A percentile compares a stretch with the other conserved stretches of the same genome.
Conservation (phyloP, 2,329 filamentous ascomycete genomes). For the Zymoseptoria crescenta region DNA sequence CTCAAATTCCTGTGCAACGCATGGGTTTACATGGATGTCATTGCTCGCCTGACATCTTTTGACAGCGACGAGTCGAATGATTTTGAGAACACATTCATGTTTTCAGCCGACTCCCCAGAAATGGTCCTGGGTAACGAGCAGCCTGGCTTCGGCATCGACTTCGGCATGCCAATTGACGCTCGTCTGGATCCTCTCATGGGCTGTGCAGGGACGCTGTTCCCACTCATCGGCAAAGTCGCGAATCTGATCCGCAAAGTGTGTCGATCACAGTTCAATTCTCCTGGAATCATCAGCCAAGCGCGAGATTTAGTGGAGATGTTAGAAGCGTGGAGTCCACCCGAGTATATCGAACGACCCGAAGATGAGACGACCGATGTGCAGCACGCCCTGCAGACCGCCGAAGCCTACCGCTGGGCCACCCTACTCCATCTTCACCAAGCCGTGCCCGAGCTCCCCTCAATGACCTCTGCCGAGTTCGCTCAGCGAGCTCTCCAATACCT, state of each 20-base stretch:
- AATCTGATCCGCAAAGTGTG: constrained; percentile 56
- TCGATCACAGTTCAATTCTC: constrained; percentile 49
- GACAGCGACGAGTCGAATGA: constrained; percentile 51
- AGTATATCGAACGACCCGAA: constrained; percentile 52
- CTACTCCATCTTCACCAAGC: constrained; percentile 60
- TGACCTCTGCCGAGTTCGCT: constrained; percentile 50
- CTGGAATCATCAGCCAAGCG: constrained; percentile 54
- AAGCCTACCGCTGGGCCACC: constrained; percentile 60
- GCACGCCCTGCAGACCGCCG: constrained; percentile 58
- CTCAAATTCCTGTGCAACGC: constrained; percentile 63
- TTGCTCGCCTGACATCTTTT: constrained; percentile 57
- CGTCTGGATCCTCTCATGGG: constrained; percentile 66
- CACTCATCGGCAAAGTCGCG: constrained; percentile 58
- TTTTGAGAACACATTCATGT: constrained; percentile 40
- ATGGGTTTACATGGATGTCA: constrained; percentile 68
- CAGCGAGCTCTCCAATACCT: constrained; percentile 55
- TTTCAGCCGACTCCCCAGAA: constrained; percentile 31
- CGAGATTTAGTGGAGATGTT: constrained; percentile 54
- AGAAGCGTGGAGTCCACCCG: constrained; percentile 54
- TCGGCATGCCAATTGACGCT: constrained; percentile 36
- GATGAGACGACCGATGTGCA: constrained; percentile 55
- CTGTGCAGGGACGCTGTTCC: constrained; percentile 59
- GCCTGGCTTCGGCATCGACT: constrained; percentile 31
- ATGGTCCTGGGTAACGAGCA: constrained; percentile 13
- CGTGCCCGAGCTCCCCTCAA: constrained; percentile 58